Conservation (phyloP, 1,139 yeast species). For the Scheffersomyces parashehatae region DNA sequence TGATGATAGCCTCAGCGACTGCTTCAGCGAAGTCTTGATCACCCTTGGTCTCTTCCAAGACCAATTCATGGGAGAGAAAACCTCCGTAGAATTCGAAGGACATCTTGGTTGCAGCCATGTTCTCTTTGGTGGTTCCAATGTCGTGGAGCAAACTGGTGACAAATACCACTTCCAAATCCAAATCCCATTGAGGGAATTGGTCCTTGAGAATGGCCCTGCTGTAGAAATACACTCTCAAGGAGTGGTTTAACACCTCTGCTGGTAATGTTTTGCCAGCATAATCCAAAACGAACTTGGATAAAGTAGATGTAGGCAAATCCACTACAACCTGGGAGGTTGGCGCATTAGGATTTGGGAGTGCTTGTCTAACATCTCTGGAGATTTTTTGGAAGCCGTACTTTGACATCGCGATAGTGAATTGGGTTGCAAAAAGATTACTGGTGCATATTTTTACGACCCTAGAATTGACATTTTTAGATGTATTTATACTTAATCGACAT, state of each 20-base stretch:
- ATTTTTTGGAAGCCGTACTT: slow-evolving; percentile 34
- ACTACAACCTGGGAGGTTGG: slow-evolving; percentile 27
- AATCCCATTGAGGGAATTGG: slow-evolving; percentile 37
- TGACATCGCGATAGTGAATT: slow-evolving; percentile 18
- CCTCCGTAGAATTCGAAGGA: slow-evolving; percentile 44
- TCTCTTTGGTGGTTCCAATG: slow-evolving; percentile 37
- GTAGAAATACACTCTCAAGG: slow-evolving; percentile 35
- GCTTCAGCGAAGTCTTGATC: slow-evolving; percentile 38
- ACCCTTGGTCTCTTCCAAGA: slow-evolving; percentile 22
- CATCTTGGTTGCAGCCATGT: slow-evolving; percentile 36
- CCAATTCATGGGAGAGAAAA: slow-evolving; percentile 29
- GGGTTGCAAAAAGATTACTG: no score
- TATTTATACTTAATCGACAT: no score
- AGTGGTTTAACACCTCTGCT: slow-evolving; percentile 29
- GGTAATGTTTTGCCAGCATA: slow-evolving; percentile 31
- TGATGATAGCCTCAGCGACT: slow-evolving; percentile 38
- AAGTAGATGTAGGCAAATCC: slow-evolving; percentile 21
- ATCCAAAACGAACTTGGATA: slow-evolving; percentile 21
- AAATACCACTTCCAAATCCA: slow-evolving; percentile 31
- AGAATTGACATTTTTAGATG: no score
- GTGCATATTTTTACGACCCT: no score
- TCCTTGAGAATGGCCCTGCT: slow-evolving; percentile 34
- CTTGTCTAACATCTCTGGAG: slow-evolving; percentile 28
- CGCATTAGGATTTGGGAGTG: slow-evolving; percentile 25
- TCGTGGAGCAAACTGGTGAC: slow-evolving; percentile 38